Evolutionary conservation across 495 filamentous ascomycete species (phyloP).

Genomic region (Aspergillus nidulans): DNA sequence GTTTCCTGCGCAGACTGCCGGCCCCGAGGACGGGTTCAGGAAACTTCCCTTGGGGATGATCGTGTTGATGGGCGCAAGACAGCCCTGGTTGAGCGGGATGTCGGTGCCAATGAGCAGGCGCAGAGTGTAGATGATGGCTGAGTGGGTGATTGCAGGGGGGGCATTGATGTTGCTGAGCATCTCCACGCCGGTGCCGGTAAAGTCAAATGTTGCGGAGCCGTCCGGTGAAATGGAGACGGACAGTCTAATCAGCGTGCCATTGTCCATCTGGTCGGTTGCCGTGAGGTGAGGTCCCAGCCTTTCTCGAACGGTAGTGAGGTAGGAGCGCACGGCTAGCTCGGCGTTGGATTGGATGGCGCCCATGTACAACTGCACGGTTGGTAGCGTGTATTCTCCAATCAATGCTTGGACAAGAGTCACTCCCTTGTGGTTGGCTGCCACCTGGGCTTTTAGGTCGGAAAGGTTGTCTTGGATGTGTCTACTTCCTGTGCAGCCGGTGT

Average conservation of each 20-base stretch:
- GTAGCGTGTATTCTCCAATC: conserved; percentile 82
- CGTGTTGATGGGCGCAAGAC: conserved; percentile 74
- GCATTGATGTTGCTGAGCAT: conserved; percentile 91
- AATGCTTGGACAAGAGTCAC: conserved; percentile 78
- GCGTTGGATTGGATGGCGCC: conserved; percentile 85
- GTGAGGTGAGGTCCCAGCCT: not conserved
- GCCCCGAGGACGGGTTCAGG: conserved; percentile 71
- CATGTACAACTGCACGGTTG: conserved; percentile 93
- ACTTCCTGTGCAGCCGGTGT: conserved; percentile 83
- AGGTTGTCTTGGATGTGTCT: conserved; percentile 86
- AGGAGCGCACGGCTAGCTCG: conserved; percentile 64
- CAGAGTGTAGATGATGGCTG: conserved; percentile 69
- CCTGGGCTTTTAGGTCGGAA: conserved; percentile 90
- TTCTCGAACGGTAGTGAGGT: not conserved
- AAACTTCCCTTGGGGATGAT: conserved; percentile 75
- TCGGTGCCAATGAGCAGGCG: conserved; percentile 81
- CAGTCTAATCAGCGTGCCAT: conserved; percentile 79
- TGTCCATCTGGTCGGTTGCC: conserved; percentile 48
- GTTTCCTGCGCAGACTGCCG: conserved; percentile 69
- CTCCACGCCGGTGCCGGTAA: conserved; percentile 74
- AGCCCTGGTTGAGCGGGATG: conserved; percentile 93
- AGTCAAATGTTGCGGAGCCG: conserved; percentile 88
- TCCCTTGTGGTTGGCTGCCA: conserved; percentile 97
- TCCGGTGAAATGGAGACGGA: conserved; percentile 74
- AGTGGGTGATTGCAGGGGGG: conserved; percentile 81